Evolutionary conservation across 257 asterid genomes (phyloP), one percentile per base, ranked within the genome.

Genomic region (Perilla frutescens): DNA sequence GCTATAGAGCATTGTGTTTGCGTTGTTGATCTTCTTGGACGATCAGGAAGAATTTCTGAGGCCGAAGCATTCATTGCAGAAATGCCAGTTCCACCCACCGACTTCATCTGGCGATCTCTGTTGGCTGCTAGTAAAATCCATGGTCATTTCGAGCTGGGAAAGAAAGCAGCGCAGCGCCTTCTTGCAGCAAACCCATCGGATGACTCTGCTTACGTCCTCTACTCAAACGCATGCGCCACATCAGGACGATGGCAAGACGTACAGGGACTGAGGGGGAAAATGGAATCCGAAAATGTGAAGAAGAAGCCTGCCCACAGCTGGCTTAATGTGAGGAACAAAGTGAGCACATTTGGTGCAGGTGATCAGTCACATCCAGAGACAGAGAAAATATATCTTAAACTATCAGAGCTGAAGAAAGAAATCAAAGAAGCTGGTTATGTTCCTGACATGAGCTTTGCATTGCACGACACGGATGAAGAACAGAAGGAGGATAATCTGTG

Each of bases 391-490:
- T 68, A 81, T 29, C 1, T 1, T 5, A 89, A 88, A 66, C 50
- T 91, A 37, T 55, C 56, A 49, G 96, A 91, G 67, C 74, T 89
- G 65, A 91, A 81, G 84, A 82, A 66, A 37, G 83, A 75, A 78
- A 84, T 90, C 31, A 83, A 79, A 59, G 96, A 84, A 76, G 90
- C 85, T 3, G 97, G 97, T 54, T 87, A 91, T 70, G 84, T 87
- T 66, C 78, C 97, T 1, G 95, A 88, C 64, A 90, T 86, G 4
- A 92, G 93, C 78, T 87, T 82, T 57, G 87, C 93, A 7, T 77
- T 92, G 88, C 97, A 92, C 5, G 96, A 92, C 75, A 92, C 96
- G 0, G 97, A 90, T 34, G 97, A 87, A 72, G 97, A 92, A 75
- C 96, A 92, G 55, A 92, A 87, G 78, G 97, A 90, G 73, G 92